These are phyloP conservation scores for Neurospora sp. DNA, from an alignment of 495 filamentous ascomycete species.

Conservation along the genomic window DNA sequence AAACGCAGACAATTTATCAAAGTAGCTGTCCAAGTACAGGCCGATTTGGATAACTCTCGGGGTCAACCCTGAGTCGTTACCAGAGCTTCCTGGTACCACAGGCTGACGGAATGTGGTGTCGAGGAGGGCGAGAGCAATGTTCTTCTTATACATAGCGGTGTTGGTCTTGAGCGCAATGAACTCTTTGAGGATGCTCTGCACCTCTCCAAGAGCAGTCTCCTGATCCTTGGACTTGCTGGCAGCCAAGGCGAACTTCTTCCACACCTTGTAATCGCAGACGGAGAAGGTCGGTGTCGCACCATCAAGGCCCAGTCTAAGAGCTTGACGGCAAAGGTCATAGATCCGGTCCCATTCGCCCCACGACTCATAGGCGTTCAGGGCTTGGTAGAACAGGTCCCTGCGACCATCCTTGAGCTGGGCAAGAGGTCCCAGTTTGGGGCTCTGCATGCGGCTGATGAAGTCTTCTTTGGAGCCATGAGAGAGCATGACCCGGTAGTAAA, in stretches of 20 bases:
- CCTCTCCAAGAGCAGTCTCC: constrained; percentile 21
- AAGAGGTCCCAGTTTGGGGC: constrained; percentile 19
- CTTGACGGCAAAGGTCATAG: constrained; percentile 22
- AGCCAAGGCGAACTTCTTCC: constrained; percentile 19
- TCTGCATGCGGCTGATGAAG: constrained; percentile 16
- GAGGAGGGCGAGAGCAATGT: constrained; percentile 17
- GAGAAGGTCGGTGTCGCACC: constrained; percentile 16
- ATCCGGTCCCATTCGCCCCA: constrained; percentile 26
- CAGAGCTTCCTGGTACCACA: not conserved
- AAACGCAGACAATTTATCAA: constrained; percentile 23
- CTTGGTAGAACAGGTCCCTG: constrained; percentile 24
- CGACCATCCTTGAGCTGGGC: constrained; percentile 20
- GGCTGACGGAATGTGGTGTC: constrained; percentile 18
- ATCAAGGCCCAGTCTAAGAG: constrained; percentile 16
- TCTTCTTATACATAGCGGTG: constrained; percentile 26
- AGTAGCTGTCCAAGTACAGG: constrained; percentile 24
- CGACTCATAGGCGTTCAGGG: constrained; percentile 13
- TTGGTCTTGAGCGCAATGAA: constrained; percentile 18
- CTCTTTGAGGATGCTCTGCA: constrained; percentile 15
- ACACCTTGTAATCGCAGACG: constrained; percentile 25
- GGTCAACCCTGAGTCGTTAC: constrained; percentile 8
- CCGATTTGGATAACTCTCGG: constrained; percentile 22
- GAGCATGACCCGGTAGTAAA: constrained; percentile 24
- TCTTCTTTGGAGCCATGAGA: constrained; percentile 22
- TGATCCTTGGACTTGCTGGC: constrained; percentile 19